Conservation (phyloP, 495 filamentous ascomycete species). For the Aspergillus heteromorphus region DNA sequence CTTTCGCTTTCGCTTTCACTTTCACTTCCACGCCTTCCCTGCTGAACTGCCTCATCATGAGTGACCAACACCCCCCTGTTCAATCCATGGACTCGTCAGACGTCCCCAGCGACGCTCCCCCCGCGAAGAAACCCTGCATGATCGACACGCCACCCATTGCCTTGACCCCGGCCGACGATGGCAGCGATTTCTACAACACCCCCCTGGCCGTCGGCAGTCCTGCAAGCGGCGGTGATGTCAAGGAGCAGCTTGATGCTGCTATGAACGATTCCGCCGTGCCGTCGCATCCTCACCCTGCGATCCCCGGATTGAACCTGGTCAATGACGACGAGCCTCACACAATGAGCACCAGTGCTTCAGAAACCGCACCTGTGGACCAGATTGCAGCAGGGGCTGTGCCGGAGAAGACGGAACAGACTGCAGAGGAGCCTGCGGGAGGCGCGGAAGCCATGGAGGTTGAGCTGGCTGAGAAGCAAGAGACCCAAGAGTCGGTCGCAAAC, state of each 20-base stretch:
- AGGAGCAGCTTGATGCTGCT: constrained; percentile 1
- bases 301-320: constrained; percentile 38
- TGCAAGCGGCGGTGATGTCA: background rate
- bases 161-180: constrained; percentile 31
- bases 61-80: constrained; percentile 39
- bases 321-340: constrained; percentile 20
- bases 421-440: constrained; percentile 7
- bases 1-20: background rate
- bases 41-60: constrained; percentile 32
- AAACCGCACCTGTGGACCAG: constrained; percentile 1
- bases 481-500: constrained; percentile 1
- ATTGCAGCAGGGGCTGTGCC: background rate
- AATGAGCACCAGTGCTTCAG: background rate
- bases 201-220: constrained; percentile 27
- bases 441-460: constrained; percentile 36
- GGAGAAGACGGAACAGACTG: background rate
- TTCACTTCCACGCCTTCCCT: constrained; percentile 6
- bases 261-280: constrained; percentile 7
- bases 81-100: constrained; percentile 16
- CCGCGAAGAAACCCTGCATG: constrained; percentile 19
- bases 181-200: constrained; percentile 42
- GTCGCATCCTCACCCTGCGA: constrained; percentile 19
- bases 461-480: constrained; percentile 10
- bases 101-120: constrained; percentile 17
- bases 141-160: constrained; percentile 33